phyloP scores from a whole-genome alignment of 331 rosid genomes.

The Dryas integrifolia region DNA sequence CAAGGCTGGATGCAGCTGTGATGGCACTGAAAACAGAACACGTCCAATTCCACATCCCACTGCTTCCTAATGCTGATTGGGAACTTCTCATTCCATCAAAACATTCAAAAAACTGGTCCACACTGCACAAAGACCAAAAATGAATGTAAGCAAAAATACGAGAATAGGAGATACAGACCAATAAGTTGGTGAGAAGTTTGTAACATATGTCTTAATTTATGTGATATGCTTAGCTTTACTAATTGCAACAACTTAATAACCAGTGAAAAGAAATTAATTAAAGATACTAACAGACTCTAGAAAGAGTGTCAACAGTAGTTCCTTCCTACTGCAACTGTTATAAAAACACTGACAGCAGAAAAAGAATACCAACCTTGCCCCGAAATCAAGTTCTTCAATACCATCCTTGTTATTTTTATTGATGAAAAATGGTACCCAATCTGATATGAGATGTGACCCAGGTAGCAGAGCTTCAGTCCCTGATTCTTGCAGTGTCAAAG shows the following conservation, averaged over 20 bases:
- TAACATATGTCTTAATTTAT: neutral
- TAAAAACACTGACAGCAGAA: conserved; percentile 23
- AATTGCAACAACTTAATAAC: neutral
- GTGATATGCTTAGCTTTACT: neutral
- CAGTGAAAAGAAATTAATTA: neutral
- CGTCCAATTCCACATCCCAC: conserved; percentile 98
- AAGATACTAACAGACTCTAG: neutral
- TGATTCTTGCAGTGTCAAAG: conserved; percentile 40
- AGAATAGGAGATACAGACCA: neutral
- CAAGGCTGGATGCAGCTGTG: conserved; percentile 94
- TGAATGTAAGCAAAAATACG: neutral
- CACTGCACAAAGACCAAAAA: conserved; percentile 55
- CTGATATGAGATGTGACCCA: conserved; percentile 63
- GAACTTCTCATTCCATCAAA: conserved; percentile 90
- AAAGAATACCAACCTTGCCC: conserved; percentile 65
- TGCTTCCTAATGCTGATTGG: conserved; percentile 82
- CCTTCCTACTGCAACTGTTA: conserved; percentile 8
- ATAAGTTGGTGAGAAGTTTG: neutral
- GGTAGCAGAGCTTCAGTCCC: conserved; percentile 50
- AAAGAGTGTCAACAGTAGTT: conserved; percentile 6
- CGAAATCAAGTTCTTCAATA: conserved; percentile 77
- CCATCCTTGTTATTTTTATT: conserved; percentile 36
- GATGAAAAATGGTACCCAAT: conserved; percentile 71
- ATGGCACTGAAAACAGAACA: conserved; percentile 91
- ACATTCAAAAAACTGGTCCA: conserved; percentile 97